Evolutionary conservation across 345 rosid genomes (phyloP).

Genomic region (Populus ilicifolia): DNA sequence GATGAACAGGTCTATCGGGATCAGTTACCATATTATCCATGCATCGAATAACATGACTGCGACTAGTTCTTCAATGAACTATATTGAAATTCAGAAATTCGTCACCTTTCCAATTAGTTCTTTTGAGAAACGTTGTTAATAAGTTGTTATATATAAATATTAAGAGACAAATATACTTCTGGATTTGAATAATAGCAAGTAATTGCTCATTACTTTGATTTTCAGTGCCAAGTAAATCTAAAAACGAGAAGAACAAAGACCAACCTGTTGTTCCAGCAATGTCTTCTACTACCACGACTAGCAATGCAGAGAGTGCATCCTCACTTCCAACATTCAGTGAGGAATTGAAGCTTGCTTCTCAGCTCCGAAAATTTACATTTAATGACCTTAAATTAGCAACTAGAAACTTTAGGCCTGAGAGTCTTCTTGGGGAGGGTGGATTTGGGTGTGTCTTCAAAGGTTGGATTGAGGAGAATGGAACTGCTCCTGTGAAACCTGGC

Average conservation of each 20-base stretch:
- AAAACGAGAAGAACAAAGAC: conserved; percentile 19
- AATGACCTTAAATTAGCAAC: conserved; percentile 27
- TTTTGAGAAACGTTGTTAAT: background rate
- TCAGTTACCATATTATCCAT: background rate
- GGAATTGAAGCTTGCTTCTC: conserved; percentile 28
- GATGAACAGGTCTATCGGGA: background rate
- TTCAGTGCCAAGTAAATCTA: conserved; percentile 22
- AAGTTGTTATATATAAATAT: background rate
- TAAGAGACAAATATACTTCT: background rate
- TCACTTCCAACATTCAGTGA: conserved; percentile 25
- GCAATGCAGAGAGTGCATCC: conserved; percentile 28
- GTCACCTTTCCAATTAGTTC: background rate
- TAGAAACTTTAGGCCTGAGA: conserved; percentile 29
- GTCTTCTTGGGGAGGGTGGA: conserved; percentile 35
- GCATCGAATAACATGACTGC: background rate
- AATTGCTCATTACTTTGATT: background rate
- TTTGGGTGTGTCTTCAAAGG: conserved; percentile 35
- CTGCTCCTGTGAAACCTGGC: conserved; percentile 32
- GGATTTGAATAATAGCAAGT: background rate
- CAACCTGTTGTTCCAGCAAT: conserved; percentile 13
- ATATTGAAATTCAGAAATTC: background rate
- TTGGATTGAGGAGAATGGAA: conserved; percentile 28
- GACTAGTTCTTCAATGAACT: background rate
- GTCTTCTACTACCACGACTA: conserved; percentile 17
- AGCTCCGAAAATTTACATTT: conserved; percentile 23